Evolutionary conservation across 768 basidiomycete species (phyloP), one percentile per base, ranked within the genome.

Genomic region (Podaxis sp.): DNA sequence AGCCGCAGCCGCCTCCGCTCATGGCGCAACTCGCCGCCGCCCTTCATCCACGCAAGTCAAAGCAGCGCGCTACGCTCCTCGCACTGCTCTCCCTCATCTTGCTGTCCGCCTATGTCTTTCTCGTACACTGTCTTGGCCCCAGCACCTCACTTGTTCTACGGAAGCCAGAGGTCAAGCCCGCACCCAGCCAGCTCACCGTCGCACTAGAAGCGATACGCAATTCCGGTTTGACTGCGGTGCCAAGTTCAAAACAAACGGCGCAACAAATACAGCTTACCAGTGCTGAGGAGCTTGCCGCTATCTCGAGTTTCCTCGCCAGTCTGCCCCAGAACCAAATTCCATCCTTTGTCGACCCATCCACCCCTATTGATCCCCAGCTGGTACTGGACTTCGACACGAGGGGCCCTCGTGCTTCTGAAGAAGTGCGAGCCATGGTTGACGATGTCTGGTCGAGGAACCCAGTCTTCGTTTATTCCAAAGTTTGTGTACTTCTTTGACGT

Each of bases 351-450:
- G 84, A 93, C 68, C 88, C 92, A 0, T 67, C 79, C 11, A 66
- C 67, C 11, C 84, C 90, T 7, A 85, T 93, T 63, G 92, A 94
- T 71, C 90, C 93, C 3, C 84, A 92, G 68, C 84, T 93, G 61
- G 83, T 95, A 4, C 81, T 95, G 46, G 92, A 91, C 68, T 95
- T 94, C 71, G 91, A 94, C 70, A 89, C 89, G 0, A 83, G 86
- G n/a, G 78, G 83, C 48, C 75, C 83, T 2, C 80, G 82, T 13
- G 90, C 90, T 0, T 67, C 70, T 19, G 82, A 85, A 38, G 90
- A 93, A 72, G 76, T 93, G 36, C 71, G 74, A 38, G 76, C 77
- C 1, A 78, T 93, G 71, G 82, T 87, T 6, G 74, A 80, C 1
- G 86, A 90, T 33, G 84, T 89, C 1, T 93, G 92, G 92, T 67